Conservation (phyloP, 192 early-diverging fungal species). For the Backusella circina region DNA sequence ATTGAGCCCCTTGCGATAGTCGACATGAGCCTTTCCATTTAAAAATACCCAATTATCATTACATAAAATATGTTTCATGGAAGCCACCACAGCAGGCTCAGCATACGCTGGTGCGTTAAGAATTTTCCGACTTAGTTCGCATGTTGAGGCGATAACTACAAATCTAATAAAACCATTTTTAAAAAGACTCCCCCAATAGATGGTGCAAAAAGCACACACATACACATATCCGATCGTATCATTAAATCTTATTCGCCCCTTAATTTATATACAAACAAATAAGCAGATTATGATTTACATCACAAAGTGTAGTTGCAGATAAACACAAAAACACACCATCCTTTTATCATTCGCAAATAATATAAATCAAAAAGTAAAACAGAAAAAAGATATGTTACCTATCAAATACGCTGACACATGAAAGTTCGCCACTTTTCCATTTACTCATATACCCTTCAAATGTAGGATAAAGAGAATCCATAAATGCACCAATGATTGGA, state of each 20-base stretch:
- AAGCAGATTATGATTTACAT: neutral
- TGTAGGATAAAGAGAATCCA: conserved; percentile 41
- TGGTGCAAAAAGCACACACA: neutral
- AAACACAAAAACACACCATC: neutral
- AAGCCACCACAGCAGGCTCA: conserved; percentile 32
- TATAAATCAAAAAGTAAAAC: neutral
- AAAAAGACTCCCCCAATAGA: neutral
- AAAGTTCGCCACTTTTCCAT: conserved; percentile 42
- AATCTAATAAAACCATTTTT: conserved; percentile 25
- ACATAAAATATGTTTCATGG: conserved; percentile 38
- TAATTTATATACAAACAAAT: neutral
- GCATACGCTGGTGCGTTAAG: conserved; percentile 35
- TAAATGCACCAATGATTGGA: conserved; percentile 40
- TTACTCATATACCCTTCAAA: conserved; percentile 45
- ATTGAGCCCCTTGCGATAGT: conserved; percentile 38
- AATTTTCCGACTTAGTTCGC: conserved; percentile 40
- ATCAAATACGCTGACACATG: conserved; percentile 40
- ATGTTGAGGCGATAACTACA: conserved; percentile 42
- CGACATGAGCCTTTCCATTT: conserved; percentile 34
- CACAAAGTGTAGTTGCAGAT: neutral
- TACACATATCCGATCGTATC: neutral
- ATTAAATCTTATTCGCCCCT: neutral
- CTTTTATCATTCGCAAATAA: neutral
- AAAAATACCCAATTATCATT: conserved; percentile 41
- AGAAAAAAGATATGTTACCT: conserved; percentile 17